Conservation (phyloP, 164 flowering plant genomes). For the Houttuynia cordata region DNA sequence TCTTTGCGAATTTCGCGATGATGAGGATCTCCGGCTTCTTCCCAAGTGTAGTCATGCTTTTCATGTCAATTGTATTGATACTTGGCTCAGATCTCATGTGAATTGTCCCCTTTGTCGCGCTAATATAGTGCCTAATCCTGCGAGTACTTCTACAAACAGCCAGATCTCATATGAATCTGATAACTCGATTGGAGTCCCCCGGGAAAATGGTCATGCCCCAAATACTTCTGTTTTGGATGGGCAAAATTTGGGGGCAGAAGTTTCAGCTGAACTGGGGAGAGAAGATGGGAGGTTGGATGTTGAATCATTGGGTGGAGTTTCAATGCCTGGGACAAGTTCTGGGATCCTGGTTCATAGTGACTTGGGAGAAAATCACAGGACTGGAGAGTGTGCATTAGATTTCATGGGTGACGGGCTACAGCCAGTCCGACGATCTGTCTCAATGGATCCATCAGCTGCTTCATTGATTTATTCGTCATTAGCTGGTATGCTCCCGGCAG, state of each 20-base stretch:
- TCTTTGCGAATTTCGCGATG: constrained; percentile 44
- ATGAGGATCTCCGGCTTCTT: constrained; percentile 38
- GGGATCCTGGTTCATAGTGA: constrained; percentile 20
- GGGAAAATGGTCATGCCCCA: background rate
- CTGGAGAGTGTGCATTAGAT: constrained; percentile 1
- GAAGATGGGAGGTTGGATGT: constrained; percentile 3
- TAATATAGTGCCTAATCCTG: constrained; percentile 13
- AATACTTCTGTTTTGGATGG: constrained; percentile 4
- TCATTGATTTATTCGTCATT: constrained; percentile 14
- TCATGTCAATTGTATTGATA: constrained; percentile 56
- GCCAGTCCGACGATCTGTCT: constrained; percentile 40
- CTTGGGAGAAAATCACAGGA: constrained; percentile 13
- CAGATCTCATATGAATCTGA: background rate
- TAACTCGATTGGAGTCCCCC: background rate
- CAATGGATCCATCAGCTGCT: constrained; percentile 34
- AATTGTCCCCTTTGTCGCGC: constrained; percentile 68
- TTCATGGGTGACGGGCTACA: constrained; percentile 11
- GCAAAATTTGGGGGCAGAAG: constrained; percentile 7
- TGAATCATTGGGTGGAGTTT: background rate
- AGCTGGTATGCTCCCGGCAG: constrained; percentile 7
- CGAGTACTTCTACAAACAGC: background rate
- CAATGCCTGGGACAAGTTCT: background rate
- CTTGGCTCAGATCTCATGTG: constrained; percentile 57
- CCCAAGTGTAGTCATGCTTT: constrained; percentile 76
- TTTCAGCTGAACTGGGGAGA: constrained; percentile 6